A percentile compares a stretch with the other conserved stretches of the same genome.
phyloP scores from a whole-genome alignment of 192 early-diverging fungal genomes.

The Backusella sp. region DNA sequence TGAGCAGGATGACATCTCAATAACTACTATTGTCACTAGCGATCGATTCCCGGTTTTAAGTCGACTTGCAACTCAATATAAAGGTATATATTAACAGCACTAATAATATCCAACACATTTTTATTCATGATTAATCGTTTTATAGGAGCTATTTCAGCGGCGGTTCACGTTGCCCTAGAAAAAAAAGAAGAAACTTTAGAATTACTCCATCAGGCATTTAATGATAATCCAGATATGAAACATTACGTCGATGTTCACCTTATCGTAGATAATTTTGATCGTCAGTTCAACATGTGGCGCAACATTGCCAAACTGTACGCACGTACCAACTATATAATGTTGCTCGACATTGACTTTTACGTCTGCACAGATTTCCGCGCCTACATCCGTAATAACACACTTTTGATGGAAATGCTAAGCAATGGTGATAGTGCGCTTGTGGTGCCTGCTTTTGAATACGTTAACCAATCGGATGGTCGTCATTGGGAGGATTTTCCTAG shows the following conservation, averaged over 20 bases:
- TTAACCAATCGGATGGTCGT: conserved; percentile 43
- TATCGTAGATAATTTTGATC: conserved; percentile 51
- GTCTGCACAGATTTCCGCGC: conserved; percentile 51
- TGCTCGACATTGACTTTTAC: conserved; percentile 59
- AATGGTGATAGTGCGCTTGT: conserved; percentile 46
- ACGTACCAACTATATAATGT: conserved; percentile 52
- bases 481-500: conserved; percentile 45
- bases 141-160: conserved; percentile 55
- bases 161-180: conserved; percentile 51
- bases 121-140: background rate
- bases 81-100: conserved; percentile 30
- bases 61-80: conserved; percentile 44
- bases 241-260: conserved; percentile 56
- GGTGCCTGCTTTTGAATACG: conserved; percentile 57
- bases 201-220: conserved; percentile 41
- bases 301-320: conserved; percentile 59
- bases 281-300: conserved; percentile 64
- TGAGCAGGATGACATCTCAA: conserved; percentile 49
- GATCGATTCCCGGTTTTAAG: conserved; percentile 50
- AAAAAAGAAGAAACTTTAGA: conserved; percentile 39
- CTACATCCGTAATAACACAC: conserved; percentile 28
- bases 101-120: background rate
- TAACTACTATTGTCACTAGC: conserved; percentile 51
- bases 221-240: conserved; percentile 42
- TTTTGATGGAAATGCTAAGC: conserved; percentile 41